A percentile compares a stretch with the other conserved stretches of the same genome.
Conservation (phyloP, 2,329 filamentous ascomycete genomes). For the Orbilia ellipsospora region DNA sequence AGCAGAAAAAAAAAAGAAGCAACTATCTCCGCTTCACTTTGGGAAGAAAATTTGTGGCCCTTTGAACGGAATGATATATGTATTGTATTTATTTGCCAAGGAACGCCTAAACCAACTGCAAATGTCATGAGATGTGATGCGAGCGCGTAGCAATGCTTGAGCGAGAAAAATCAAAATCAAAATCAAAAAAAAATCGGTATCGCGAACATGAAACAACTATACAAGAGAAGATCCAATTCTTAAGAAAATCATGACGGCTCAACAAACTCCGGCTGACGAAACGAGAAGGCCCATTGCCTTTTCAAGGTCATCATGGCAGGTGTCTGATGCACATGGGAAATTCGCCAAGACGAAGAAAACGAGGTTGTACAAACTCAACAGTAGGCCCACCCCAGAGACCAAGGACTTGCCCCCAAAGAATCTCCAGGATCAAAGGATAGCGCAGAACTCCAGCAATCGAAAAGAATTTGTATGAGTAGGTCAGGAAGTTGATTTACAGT, state of each 20-base stretch:
- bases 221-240: conserved; percentile 13
- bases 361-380: conserved; percentile 38
- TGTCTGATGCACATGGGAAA: conserved; percentile 52
- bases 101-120: conserved; percentile 30
- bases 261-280: conserved; percentile 47
- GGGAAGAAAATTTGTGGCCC: not conserved
- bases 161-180: not conserved
- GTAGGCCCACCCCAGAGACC: conserved; percentile 17
- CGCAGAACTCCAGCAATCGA: conserved; percentile 38
- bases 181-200: not conserved
- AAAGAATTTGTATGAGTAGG: conserved; percentile 25
- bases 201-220: conserved; percentile 31
- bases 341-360: conserved; percentile 37
- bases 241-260: conserved; percentile 12
- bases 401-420: conserved; percentile 17
- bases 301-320: conserved; percentile 42
- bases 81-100: conserved; percentile 8
- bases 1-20: conserved; percentile 25
- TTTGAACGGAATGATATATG: not conserved
- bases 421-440: conserved; percentile 44
- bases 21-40: conserved; percentile 5
- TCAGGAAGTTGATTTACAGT: conserved; percentile 51
- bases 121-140: conserved; percentile 18
- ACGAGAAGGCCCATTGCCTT: conserved; percentile 51
- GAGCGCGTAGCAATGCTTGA: not conserved